These are phyloP conservation scores for Pseudogymnoascus pannorum DNA, from an alignment of 2,329 filamentous ascomycete species.

Conservation along the genomic window DNA sequence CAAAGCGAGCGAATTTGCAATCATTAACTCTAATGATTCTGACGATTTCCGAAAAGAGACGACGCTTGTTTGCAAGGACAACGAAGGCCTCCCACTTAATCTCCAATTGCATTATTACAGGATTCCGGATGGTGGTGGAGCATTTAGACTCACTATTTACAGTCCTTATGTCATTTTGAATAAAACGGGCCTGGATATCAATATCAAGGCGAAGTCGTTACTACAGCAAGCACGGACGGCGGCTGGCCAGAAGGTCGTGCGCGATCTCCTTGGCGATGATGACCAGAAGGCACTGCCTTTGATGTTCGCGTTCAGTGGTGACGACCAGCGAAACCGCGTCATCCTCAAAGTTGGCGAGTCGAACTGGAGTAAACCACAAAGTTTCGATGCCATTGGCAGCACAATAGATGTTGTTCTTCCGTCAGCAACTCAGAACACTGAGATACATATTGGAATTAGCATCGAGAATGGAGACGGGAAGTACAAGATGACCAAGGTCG, in stretches of 20 bases:
- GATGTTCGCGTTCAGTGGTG: slow-evolving; percentile 89
- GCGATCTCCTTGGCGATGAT: slow-evolving; percentile 32
- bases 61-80: slow-evolving; percentile 73
- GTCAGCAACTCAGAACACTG: slow-evolving; percentile 59
- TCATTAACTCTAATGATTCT: slow-evolving; percentile 84
- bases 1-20: slow-evolving; percentile 91
- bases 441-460: slow-evolving; percentile 86
- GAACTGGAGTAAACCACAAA: slow-evolving; percentile 94
- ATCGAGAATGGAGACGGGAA: slow-evolving; percentile 90
- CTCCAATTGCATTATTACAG: slow-evolving; percentile 86
- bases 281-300: slow-evolving; percentile 75
- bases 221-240: slow-evolving; percentile 74
- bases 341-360: slow-evolving; percentile 83
- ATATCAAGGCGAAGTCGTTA: slow-evolving; percentile 82
- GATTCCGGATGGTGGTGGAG: slow-evolving; percentile 85
- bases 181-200: slow-evolving; percentile 84
- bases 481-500: slow-evolving; percentile 94
- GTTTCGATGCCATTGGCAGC: slow-evolving; percentile 95
- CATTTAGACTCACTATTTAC: slow-evolving; percentile 92
- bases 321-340: slow-evolving; percentile 87
- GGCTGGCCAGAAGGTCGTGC: slow-evolving; percentile 66
- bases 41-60: slow-evolving; percentile 85
- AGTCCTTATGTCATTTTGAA: slow-evolving; percentile 93
- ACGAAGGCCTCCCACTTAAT: slow-evolving; percentile 68
- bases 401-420: slow-evolving; percentile 80